Evolutionary conservation across 2,329 filamentous ascomycete genomes (phyloP).

Genomic region (Arthrinium phaeospermum): DNA sequence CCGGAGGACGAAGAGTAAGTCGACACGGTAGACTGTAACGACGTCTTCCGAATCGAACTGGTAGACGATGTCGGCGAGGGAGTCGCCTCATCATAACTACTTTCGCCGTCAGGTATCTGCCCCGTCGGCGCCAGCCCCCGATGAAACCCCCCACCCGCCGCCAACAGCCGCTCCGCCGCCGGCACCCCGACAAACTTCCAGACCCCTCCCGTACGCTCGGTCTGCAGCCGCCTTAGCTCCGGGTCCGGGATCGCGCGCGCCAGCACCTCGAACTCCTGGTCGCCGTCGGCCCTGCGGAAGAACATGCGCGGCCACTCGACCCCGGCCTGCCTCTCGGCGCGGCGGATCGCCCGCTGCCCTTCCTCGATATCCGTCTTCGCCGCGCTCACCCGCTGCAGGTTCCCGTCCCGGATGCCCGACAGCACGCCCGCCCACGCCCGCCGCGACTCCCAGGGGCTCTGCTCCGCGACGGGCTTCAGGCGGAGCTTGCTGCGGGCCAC

Average conservation of each 20-base stretch:
- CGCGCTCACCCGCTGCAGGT: constrained; percentile 25
- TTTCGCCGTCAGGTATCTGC: background rate
- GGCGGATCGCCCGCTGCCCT: constrained; percentile 33
- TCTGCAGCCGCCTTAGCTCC: constrained; percentile 19
- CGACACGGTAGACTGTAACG: background rate
- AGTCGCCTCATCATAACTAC: background rate
- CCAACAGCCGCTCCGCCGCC: constrained; percentile 30
- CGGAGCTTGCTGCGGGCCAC: constrained; percentile 26
- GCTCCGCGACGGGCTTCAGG: constrained; percentile 22
- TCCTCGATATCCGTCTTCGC: constrained; percentile 32
- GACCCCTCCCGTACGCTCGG: constrained; percentile 28
- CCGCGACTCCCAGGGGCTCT: constrained; percentile 35
- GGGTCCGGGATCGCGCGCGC: constrained; percentile 29
- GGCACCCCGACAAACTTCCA: constrained; percentile 32
- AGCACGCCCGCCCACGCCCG: constrained; percentile 31
- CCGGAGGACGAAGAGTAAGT: background rate
- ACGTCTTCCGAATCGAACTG: background rate
- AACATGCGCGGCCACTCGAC: constrained; percentile 34
- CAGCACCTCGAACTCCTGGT: constrained; percentile 30
- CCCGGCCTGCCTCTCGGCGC: constrained; percentile 25
- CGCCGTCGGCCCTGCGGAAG: constrained; percentile 25
- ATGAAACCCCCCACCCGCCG: background rate
- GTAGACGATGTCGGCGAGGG: background rate
- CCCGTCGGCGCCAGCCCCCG: background rate
- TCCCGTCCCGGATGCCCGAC: constrained; percentile 27